Base-by-base conservation (phyloP, 768 basidiomycete genomes). In the Paxillus rubicundulus region DNA sequence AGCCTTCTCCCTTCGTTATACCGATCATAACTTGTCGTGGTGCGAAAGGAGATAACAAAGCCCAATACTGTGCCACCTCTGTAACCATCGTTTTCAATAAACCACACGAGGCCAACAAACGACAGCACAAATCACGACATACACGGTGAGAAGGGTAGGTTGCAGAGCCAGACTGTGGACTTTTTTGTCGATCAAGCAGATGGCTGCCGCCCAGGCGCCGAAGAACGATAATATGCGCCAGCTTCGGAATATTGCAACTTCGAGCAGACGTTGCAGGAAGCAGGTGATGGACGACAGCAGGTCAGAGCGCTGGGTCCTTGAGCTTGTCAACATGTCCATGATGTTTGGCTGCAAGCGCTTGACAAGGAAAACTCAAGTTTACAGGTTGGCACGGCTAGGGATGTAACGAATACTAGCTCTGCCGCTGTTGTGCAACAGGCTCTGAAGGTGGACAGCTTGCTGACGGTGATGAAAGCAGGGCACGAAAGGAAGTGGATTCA, bases 1-100 rank as follows among this genome's bases (percentile, higher is more conserved):
- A 81, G 69, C 45, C 76, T 70, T 47, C 85, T 70, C 17, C 86
- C 87, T 59, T 89, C 86, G 52, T 87, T 87, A 64, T 88, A 87
- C 21, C 84, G 72, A 61, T 87, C 85, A 61, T 85, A 87, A 41
- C 84, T 85, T 5, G 84, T 82, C 9, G 84, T 87, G 12, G 85
- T 87, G 48, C 85, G 67, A 64, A 85, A 86, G 0, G 85, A 85
- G 46, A 88, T 81, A 21, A 88, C 79, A 56, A 88, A 88, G 75
- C 86, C 87, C 17, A 88, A 73, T 1, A 88, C 84, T 4, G 85
- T 86, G 74, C 87, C 74, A 27, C 75, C 52, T 20, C 75, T 75
- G 56, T 41, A 20, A 40, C 30, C 24, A 40, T 9, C 37, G 1
- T 5, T 14, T 33, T 33, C 12, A 32, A 32, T 32, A 1, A 32